These are phyloP conservation scores for Astragalus membranaceus DNA, from an alignment of 306 rosid genomes.

Conservation along the genomic window DNA sequence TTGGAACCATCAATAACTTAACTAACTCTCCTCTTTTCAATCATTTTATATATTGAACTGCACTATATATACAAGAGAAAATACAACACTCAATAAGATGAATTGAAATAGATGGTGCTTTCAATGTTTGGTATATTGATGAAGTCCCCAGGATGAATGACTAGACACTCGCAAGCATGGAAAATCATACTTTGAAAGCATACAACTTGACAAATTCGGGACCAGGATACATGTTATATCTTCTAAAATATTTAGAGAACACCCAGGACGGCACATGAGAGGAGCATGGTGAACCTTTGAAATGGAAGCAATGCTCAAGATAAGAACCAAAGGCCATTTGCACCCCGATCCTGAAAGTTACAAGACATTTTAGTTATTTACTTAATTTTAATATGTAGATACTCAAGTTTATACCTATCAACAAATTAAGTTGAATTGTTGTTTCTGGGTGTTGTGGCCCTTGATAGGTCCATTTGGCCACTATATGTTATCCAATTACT, in stretches of 20 bases:
- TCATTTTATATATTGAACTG: neutral
- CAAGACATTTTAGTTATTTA: no score
- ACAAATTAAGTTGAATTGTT: no score
- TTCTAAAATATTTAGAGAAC: neutral
- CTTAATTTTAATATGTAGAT: no score
- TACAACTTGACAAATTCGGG: slow-evolving; percentile 14
- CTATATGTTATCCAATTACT: no score
- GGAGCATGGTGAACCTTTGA: neutral
- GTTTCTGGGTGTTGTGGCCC: no score
- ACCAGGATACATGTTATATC: slow-evolving; percentile 17
- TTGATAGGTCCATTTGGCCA: no score
- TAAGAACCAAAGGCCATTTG: neutral
- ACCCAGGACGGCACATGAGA: neutral
- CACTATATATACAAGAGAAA: neutral
- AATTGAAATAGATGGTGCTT: neutral
- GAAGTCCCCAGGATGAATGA: slow-evolving; percentile 14
- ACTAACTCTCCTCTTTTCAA: neutral
- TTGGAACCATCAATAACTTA: neutral
- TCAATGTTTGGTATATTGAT: neutral
- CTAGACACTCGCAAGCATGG: slow-evolving; percentile 2
- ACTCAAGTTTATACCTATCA: no score
- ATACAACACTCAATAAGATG: slow-evolving; percentile 14
- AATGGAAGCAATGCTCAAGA: neutral
- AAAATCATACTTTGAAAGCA: slow-evolving; percentile 2
- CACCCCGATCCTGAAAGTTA: slow-evolving; percentile 9